These are phyloP conservation scores for Lactarius akahatsu DNA, from an alignment of 768 basidiomycete genomes.

Conservation along the genomic window DNA sequence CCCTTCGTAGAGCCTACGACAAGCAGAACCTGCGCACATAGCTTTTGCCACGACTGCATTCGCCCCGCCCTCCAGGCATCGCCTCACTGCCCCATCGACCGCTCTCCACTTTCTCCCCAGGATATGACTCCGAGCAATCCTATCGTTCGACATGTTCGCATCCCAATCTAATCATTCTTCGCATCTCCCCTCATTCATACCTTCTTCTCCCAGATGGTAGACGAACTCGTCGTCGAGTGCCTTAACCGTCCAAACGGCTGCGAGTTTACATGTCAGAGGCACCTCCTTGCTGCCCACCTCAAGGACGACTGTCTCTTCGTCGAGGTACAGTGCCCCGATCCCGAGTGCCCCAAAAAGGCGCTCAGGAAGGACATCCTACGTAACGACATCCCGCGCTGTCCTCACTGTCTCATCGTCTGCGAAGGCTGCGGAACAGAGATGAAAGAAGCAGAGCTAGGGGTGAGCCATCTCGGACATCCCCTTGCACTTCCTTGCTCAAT, in stretches of 20 bases:
- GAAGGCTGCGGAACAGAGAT: conserved; percentile 35
- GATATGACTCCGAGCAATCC: conserved; percentile 69
- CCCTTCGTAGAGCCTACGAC: conserved; percentile 79
- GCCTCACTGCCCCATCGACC: conserved; percentile 81
- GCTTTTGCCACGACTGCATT: conserved; percentile 85
- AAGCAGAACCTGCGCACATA: conserved; percentile 75
- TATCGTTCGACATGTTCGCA: conserved; percentile 70
- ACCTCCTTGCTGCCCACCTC: conserved; percentile 61
- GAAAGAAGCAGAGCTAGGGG: conserved; percentile 40
- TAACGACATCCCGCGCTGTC: conserved; percentile 33
- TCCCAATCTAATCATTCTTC: conserved; percentile 6
- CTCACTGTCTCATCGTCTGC: conserved; percentile 40
- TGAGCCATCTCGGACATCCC: conserved; percentile 23
- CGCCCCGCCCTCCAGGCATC: conserved; percentile 63
- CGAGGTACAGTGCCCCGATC: conserved; percentile 50
- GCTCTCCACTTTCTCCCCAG: conserved; percentile 57
- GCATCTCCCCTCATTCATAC: background rate
- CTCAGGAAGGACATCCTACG: conserved; percentile 44
- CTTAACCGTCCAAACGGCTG: conserved; percentile 61
- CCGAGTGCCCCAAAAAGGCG: conserved; percentile 45
- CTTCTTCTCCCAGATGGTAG: conserved; percentile 58
- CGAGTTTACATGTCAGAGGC: conserved; percentile 60
- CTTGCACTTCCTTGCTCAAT: background rate
- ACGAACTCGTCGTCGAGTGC: conserved; percentile 78
- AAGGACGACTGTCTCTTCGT: conserved; percentile 59